Evolutionary conservation across 768 basidiomycete species (phyloP), one percentile per base, ranked within the genome.

Genomic region (Mycena filopes): DNA sequence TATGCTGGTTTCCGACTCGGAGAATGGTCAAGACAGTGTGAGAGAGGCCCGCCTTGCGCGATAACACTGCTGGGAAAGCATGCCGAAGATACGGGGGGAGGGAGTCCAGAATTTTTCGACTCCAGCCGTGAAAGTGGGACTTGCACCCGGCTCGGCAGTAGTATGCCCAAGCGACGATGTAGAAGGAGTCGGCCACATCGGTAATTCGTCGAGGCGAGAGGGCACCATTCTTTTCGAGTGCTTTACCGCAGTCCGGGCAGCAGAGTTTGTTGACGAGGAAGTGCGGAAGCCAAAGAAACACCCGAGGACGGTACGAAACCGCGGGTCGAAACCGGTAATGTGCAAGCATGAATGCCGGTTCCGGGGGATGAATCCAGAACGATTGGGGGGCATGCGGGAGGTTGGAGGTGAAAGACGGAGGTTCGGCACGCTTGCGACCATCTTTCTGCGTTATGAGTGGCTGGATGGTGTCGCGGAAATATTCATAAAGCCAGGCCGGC

Each of bases 101-200:
- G 1, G 54, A 55, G 3, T 42, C 12, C 2, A 55, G 1, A 1
- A 55, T 60, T 43, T 47, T 36, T 13, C 38, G 18, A 13, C 45
- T 50, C 71, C 72, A 73, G 12, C 71, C 70, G 2, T 66, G 60
- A 33, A 66, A 71, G 50, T 69, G 58, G 4, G 60, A 25, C 13
- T 46, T 51, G 36, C 73, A 75, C 1, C 70, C 55, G 12, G 70
- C 49, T 4, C 70, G 63, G 40, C 74, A 74, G 47, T 74, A 75
- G 23, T 74, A 75, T 5, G 11, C 36, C 73, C 73, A 73, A 0
- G 72, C 59, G n/a, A 75, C 56, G 42, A 75, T 68, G 31, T 68
- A 74, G 43, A 72, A 75, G 36, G 6, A 50, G 29, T 73, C 68
- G 3, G 64, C 64, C 1, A 71, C 20, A 51, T 73, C 71, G 18